Conservation (phyloP, 2,329 filamentous ascomycete species). For the Neoscytalidium dimidiatum region DNA sequence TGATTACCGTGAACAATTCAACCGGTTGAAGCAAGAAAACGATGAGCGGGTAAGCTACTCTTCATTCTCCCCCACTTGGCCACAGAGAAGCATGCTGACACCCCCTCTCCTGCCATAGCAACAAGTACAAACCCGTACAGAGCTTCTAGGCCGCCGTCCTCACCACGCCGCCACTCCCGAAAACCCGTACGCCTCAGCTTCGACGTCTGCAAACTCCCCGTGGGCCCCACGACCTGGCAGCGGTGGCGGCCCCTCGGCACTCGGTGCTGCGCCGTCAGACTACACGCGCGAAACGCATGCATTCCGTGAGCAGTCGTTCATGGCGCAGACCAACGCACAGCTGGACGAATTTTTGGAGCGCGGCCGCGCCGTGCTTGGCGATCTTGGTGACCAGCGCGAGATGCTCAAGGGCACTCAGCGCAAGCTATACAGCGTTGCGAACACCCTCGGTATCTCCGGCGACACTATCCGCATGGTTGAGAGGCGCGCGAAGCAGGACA, state of each 20-base stretch:
- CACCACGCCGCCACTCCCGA: conserved; percentile 81
- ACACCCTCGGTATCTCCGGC: conserved; percentile 88
- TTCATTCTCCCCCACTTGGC: neutral
- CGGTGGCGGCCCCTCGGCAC: conserved; percentile 32
- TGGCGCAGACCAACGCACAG: conserved; percentile 76
- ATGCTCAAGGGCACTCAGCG: conserved; percentile 94
- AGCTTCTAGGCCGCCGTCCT: conserved; percentile 82
- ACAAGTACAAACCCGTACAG: conserved; percentile 70
- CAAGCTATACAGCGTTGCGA: conserved; percentile 87
- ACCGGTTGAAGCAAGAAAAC: conserved; percentile 71
- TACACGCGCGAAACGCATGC: conserved; percentile 77
- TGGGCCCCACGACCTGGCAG: conserved; percentile 46
- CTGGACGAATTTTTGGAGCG: conserved; percentile 93
- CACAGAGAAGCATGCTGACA: neutral
- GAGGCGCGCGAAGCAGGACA: conserved; percentile 86
- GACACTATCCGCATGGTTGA: conserved; percentile 98
- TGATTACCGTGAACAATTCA: conserved; percentile 77
- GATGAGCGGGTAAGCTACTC: conserved; percentile 65
- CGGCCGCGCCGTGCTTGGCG: conserved; percentile 84
- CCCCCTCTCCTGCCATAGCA: conserved; percentile 38
- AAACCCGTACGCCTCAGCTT: conserved; percentile 80
- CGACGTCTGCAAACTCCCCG: conserved; percentile 45
- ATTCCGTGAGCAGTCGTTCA: conserved; percentile 86
- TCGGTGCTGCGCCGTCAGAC: conserved; percentile 53
- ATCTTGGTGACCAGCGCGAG: conserved; percentile 86